Evolutionary conservation across 192 early-diverging fungal genomes (phyloP), one percentile per base, ranked within the genome.

Genomic region (Linnemannia hyalina): DNA sequence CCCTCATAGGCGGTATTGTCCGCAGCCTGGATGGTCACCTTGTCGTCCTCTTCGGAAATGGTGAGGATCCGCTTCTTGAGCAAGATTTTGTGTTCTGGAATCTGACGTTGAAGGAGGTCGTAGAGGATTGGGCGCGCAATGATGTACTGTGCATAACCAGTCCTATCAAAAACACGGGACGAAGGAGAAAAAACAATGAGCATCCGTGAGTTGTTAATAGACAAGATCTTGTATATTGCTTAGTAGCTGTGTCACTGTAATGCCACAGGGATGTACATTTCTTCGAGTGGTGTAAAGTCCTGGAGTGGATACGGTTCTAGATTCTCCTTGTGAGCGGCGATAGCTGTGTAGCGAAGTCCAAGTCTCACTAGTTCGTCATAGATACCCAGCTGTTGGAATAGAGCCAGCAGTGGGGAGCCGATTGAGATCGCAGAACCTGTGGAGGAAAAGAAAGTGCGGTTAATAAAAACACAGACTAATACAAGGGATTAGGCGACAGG

Each of bases 1-100:
- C 76, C 63, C 32, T 77, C 35, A 36, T 70, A 77, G 18, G 13
- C 10, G 4, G 40, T 68, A 13, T 70, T 77, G 32, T 77, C 60
- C 5, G 41, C n/a, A 8, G 44, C 46, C 20, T 54, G 76, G 32
- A 77, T 54, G 26, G 52, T 47, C 46, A 77, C 76, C 1, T 36
- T 54, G 1, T 77, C 68, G 23, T 68, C n/a, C 20, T 77, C 69
- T 16, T 77, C 49, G 11, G 29, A 22, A 46, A 77, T 52, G 0
- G 23, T 35, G 8, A 70, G 36, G 32, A 77, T 32, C 16, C 65
- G 29, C n/a, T 77, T 68, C n/a, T 16, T 26, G 44, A 68, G 36
- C 35, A 52, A 11, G 29, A 77, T 15, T 10, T 69, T 68, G n/a
- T 63, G 44, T 3, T 44, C 36, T 4, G 76, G 76, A 5, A 77